phyloP scores from a whole-genome alignment of 768 basidiomycete genomes.

The Trametes meyenii region DNA sequence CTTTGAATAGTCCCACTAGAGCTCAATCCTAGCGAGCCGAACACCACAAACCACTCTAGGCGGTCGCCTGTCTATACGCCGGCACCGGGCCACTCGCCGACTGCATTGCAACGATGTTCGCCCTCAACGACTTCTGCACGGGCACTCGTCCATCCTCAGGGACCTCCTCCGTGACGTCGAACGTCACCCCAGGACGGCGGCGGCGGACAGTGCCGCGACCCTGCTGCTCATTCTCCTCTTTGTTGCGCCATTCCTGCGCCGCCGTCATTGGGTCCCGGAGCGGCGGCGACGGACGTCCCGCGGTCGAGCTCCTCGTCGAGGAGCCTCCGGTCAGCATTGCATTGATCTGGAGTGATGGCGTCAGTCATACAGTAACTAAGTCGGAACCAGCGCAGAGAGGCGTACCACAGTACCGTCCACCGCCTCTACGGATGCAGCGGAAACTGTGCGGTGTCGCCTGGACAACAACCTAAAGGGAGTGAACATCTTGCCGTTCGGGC shows the following conservation, averaged over 20 bases:
- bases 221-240: constrained; percentile 54
- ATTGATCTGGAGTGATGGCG: constrained; percentile 49
- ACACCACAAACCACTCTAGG: neutral
- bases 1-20: neutral
- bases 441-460: constrained; percentile 67
- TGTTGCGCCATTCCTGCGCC: constrained; percentile 71
- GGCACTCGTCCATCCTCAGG: constrained; percentile 22
- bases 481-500: constrained; percentile 51
- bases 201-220: constrained; percentile 37
- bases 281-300: constrained; percentile 57
- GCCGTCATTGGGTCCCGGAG: constrained; percentile 66
- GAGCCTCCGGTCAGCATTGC: constrained; percentile 76
- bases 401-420: constrained; percentile 79
- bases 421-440: constrained; percentile 76
- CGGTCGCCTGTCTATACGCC: constrained; percentile 11
- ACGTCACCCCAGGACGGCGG: constrained; percentile 39
- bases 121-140: constrained; percentile 17
- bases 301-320: constrained; percentile 64
- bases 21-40: neutral
- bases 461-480: constrained; percentile 66
- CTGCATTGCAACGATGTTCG: constrained; percentile 7
- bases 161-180: constrained; percentile 35
- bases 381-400: neutral
- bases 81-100: constrained; percentile 3
- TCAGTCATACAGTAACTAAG: neutral